Conservation (phyloP, 441 rosid species). For the Macaranga tanarius region DNA sequence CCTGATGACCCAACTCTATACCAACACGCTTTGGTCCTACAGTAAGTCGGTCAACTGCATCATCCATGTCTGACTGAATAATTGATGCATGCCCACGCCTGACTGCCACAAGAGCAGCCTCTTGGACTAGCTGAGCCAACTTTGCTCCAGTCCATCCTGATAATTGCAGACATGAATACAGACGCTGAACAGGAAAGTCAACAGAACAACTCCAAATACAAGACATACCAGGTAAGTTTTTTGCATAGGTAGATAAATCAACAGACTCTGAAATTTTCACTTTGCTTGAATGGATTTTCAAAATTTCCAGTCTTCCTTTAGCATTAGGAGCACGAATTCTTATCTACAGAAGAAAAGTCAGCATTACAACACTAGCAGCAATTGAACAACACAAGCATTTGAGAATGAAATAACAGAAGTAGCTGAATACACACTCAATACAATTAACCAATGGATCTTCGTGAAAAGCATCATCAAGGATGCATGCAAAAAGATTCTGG, state of each 20-base stretch:
- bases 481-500: neutral
- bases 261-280: constrained; percentile 91
- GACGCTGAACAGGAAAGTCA: constrained; percentile 8
- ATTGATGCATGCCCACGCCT: constrained; percentile 71
- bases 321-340: constrained; percentile 92
- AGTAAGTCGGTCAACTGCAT: constrained; percentile 91
- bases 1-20: constrained; percentile 72
- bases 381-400: neutral
- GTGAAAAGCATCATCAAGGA: neutral
- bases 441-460: neutral
- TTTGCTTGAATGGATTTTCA: constrained; percentile 86
- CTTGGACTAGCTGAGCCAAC: constrained; percentile 89
- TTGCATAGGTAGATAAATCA: constrained; percentile 77
- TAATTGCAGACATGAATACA: constrained; percentile 20
- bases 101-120: constrained; percentile 95
- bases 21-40: constrained; percentile 86
- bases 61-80: constrained; percentile 82
- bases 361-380: neutral
- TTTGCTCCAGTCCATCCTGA: constrained; percentile 94
- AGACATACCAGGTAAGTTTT: constrained; percentile 76
- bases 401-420: neutral
- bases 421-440: neutral
- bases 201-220: constrained; percentile 24
- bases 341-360: constrained; percentile 50
- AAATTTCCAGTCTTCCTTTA: constrained; percentile 72